Conservation (phyloP, 2,329 filamentous ascomycete species). For the Lecanosticta acicola region DNA sequence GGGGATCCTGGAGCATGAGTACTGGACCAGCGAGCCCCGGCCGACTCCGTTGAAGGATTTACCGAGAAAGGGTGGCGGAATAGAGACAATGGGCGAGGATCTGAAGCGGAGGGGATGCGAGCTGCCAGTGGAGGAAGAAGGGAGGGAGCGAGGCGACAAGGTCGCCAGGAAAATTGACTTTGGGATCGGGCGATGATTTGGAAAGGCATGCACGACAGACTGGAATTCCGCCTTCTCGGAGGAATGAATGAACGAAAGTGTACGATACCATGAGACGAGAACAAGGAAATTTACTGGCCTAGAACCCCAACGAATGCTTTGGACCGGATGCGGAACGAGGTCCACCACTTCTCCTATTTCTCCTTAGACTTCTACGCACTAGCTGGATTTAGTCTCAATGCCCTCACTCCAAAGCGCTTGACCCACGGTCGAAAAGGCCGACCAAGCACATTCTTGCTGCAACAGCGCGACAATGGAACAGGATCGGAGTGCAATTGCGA, state of each 20-base stretch:
- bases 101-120: conserved; percentile 70
- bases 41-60: conserved; percentile 78
- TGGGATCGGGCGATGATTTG: conserved; percentile 38
- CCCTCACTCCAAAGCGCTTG: no score
- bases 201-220: background rate
- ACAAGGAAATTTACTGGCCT: background rate
- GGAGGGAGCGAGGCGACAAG: conserved; percentile 59
- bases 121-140: conserved; percentile 49
- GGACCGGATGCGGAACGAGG: background rate
- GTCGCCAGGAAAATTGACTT: conserved; percentile 82
- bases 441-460: no score
- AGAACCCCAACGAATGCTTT: background rate
- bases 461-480: no score
- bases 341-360: no score
- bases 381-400: no score
- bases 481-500: no score
- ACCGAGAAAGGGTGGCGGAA: conserved; percentile 67
- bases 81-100: conserved; percentile 74
- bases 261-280: background rate
- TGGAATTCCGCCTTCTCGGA: background rate
- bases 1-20: conserved; percentile 73
- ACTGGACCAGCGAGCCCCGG: conserved; percentile 78
- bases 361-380: no score
- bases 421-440: no score
- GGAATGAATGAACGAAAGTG: background rate